Conservation (phyloP, 306 rosid species). For the barrel medic (Medicago truncatula) region MtrunA17r5.0-ANR NC_053045.1:40962501-40963000, state of each 20-base stretch:
- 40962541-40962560: constrained; percentile 15
- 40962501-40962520: neutral
- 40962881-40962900: neutral
- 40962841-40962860: neutral
- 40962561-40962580: neutral
- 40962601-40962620: constrained; percentile 55
- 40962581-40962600: constrained; percentile 21
- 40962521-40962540: constrained; percentile 20
- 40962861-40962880: constrained; percentile 1
- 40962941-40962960: constrained; percentile 83
- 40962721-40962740: constrained; percentile 12
- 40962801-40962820: constrained; percentile 3
- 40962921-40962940: constrained; percentile 31
- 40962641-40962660: constrained; percentile 74
- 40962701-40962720: neutral
- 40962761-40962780: neutral
- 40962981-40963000: constrained; percentile 76
- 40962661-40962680: constrained; percentile 77
- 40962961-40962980: constrained; percentile 79
- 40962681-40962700: constrained; percentile 26
- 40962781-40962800: neutral
- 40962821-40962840: constrained; percentile 14
- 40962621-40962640: constrained; percentile 87
- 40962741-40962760: constrained; percentile 5
- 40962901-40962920: constrained; percentile 9